phyloP scores from a whole-genome alignment of 2,329 filamentous ascomycete genomes.

The Aspergillus phoenicis region DNA sequence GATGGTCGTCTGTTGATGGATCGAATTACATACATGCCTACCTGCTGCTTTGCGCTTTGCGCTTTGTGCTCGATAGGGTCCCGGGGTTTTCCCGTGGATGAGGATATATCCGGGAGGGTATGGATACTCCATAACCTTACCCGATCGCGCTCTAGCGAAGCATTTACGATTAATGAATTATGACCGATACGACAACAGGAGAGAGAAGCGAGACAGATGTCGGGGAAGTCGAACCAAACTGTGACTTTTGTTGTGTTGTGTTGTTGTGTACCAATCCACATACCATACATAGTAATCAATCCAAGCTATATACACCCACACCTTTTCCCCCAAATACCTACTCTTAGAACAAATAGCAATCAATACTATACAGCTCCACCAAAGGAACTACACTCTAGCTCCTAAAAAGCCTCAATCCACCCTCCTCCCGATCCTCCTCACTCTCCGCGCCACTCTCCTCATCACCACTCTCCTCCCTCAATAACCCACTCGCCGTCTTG shows the following conservation, averaged over 20 bases:
- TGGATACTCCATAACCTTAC: no score
- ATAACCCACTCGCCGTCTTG: slow-evolving; percentile 60
- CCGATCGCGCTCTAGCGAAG: no score
- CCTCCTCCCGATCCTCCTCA: slow-evolving; percentile 35
- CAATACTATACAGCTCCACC: no score
- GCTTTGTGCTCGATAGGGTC: no score
- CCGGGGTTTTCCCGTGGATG: no score
- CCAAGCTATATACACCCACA: background rate
- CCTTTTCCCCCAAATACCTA: no score
- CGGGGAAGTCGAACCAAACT: background rate
- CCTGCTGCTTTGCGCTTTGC: no score
- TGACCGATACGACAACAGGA: background rate
- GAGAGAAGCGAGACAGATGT: background rate
- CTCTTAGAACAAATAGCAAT: no score
- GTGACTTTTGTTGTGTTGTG: background rate
- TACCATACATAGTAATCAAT: slow-evolving; percentile 6
- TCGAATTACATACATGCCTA: no score
- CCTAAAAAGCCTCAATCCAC: slow-evolving; percentile 38
- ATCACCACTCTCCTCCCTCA: slow-evolving; percentile 60
- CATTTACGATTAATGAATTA: background rate
- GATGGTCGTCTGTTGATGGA: no score
- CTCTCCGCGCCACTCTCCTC: slow-evolving; percentile 47
- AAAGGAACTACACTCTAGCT: slow-evolving; percentile 17
- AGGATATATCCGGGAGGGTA: no score
- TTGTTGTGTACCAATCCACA: slow-evolving; percentile 3